These are phyloP conservation scores for Mallotus japonicus DNA, from an alignment of 441 rosid species.

Conservation along the genomic window DNA sequence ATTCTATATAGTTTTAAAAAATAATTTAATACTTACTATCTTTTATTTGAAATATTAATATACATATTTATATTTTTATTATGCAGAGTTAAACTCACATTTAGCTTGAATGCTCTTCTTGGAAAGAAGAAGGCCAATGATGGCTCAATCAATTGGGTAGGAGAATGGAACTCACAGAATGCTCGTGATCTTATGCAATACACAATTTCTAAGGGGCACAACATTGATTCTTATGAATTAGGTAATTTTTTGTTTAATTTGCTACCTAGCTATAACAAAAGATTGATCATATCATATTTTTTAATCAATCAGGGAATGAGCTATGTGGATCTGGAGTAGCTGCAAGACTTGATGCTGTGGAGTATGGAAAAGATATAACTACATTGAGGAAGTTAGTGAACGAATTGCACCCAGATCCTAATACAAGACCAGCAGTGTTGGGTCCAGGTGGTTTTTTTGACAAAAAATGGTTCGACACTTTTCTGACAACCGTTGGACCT, in stretches of 20 bases:
- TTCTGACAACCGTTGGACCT: conserved; percentile 42
- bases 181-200: conserved; percentile 50
- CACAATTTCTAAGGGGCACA: conserved; percentile 47
- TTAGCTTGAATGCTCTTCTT: conserved; percentile 51
- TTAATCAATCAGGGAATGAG: conserved; percentile 53
- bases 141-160: conserved; percentile 29
- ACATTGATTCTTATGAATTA: conserved; percentile 59
- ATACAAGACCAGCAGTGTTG: conserved; percentile 40
- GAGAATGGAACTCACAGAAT: conserved; percentile 45
- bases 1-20: too few species aligned
- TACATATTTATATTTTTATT: background rate
- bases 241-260: conserved; percentile 29
- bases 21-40: background rate
- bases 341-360: conserved; percentile 40
- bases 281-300: background rate
- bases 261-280: too few species aligned
- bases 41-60: background rate
- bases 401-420: conserved; percentile 36
- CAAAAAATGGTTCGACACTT: conserved; percentile 47
- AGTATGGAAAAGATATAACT: conserved; percentile 45
- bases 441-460: conserved; percentile 68
- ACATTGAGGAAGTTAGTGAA: conserved; percentile 37
- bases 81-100: conserved; percentile 43
- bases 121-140: conserved; percentile 34
- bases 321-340: conserved; percentile 53